These are phyloP conservation scores for Lanzia echinophila DNA, from an alignment of 2,329 filamentous ascomycete species.

Conservation along the genomic window DNA sequence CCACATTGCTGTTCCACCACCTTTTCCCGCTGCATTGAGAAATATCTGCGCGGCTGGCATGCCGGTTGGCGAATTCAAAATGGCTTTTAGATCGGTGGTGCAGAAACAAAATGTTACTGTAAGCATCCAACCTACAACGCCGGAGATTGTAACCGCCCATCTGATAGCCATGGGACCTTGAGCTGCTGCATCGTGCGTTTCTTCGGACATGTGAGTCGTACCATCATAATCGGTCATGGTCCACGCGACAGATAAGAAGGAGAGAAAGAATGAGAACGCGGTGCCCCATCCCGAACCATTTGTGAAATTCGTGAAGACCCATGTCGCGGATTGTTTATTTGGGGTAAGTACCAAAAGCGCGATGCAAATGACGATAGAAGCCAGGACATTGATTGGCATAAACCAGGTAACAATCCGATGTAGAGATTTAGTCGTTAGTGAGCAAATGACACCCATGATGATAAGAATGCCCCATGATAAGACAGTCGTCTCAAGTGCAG, in stretches of 20 bases:
- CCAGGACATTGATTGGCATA: constrained; percentile 56
- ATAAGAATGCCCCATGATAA: constrained; percentile 50
- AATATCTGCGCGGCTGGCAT: constrained; percentile 54
- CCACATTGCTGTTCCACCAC: constrained; percentile 54
- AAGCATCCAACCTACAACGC: constrained; percentile 53
- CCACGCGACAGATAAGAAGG: constrained; percentile 49
- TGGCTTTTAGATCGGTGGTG: constrained; percentile 48
- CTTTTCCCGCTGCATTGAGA: constrained; percentile 51
- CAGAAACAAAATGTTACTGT: constrained; percentile 60
- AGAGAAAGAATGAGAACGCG: constrained; percentile 53
- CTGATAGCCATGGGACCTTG: constrained; percentile 53
- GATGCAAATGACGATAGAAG: constrained; percentile 54
- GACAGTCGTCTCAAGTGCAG: constrained; percentile 50
- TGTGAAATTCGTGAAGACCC: constrained; percentile 55
- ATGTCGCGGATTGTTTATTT: constrained; percentile 49
- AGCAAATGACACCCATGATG: constrained; percentile 51
- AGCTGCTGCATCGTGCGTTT: constrained; percentile 56
- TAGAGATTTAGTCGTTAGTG: constrained; percentile 51
- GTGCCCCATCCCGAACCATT: constrained; percentile 58
- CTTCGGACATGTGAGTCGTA: constrained; percentile 62
- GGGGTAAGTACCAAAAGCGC: constrained; percentile 51
- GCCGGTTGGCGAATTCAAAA: constrained; percentile 51
- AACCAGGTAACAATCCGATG: constrained; percentile 58
- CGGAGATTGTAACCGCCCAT: constrained; percentile 52
- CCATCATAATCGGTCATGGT: constrained; percentile 66